Evolutionary conservation across 2,329 filamentous ascomycete genomes (phyloP).

Genomic region (Neospermospora avenae): DNA sequence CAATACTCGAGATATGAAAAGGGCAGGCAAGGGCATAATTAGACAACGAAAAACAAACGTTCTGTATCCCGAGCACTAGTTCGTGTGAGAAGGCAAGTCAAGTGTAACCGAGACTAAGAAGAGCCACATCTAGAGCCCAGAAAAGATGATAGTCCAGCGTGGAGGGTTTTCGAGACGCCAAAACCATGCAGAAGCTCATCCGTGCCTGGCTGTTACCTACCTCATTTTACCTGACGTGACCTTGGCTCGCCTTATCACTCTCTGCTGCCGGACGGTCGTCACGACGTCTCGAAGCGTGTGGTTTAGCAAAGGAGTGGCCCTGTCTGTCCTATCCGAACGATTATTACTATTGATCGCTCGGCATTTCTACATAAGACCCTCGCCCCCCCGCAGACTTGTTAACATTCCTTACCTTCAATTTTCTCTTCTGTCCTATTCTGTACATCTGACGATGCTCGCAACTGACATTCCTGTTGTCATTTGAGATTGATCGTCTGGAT

Average conservation of each 20-base stretch:
- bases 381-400: slow-evolving; percentile 8
- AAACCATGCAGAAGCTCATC: slow-evolving; percentile 19
- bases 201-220: background rate
- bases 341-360: slow-evolving; percentile 22
- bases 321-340: slow-evolving; percentile 16
- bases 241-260: background rate
- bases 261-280: slow-evolving; percentile 15
- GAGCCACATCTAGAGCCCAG: slow-evolving; percentile 16
- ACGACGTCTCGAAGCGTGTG: slow-evolving; percentile 23
- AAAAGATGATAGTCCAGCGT: slow-evolving; percentile 3
- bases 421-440: slow-evolving; percentile 9
- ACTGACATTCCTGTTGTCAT: background rate
- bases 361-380: slow-evolving; percentile 28
- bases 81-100: slow-evolving; percentile 11
- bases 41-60: slow-evolving; percentile 2
- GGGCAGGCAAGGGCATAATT: background rate
- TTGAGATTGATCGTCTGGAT: slow-evolving; percentile 3
- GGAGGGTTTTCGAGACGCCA: slow-evolving; percentile 26
- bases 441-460: background rate
- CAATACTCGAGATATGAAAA: background rate
- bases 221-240: background rate
- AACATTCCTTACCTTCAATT: slow-evolving; percentile 7
- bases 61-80: slow-evolving; percentile 21
- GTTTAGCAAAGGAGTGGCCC: slow-evolving; percentile 25
- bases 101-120: slow-evolving; percentile 14